Evolutionary conservation across 352 stramenopile genomes (phyloP), one percentile per base, ranked within the genome.

Genomic region (Phytophthora idaei): DNA sequence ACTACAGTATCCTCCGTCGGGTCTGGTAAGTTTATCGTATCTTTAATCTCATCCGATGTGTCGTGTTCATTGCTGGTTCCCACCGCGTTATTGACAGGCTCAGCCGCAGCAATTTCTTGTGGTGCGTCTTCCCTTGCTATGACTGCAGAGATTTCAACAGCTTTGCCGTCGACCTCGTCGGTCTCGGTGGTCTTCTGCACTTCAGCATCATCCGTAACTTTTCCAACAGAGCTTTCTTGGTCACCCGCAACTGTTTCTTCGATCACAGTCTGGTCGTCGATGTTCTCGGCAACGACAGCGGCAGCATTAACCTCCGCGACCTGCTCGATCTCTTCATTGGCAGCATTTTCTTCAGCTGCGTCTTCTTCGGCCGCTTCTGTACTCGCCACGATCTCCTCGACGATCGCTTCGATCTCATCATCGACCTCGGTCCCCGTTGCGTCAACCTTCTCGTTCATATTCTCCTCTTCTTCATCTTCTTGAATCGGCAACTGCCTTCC

Each of bases 401-500:
- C 52, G 15, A 50, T 28, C 21, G 41, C 36, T 12, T 17, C 21
- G 4, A 59, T 48, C 4, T 45, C 34, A 39, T 12, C 10, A 10
- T 39, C 34, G 10, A 39, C 12, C 7, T 12, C 9, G 10, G 34
- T 12, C 9, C 12, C 34, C 34, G 9, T 14, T 21, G 2, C 36
- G 8, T 54, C 50, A 11, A 32, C 4, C 8, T 34, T 34, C 39
- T 59, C 29, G 6, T 36, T 36, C 36, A 39, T 2, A 39, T 45
- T 41, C 0, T 29, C n/a, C 15, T 36, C 48, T 32, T 59, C 48
- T 32, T 59, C 57, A 31, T 58, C 51, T 54, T 72, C 64, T 39
- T 37, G 47, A 66, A 73, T 70, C 2, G 44, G 55, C 1, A 42
- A 52, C 14, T 70, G 61, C 27, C 42, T 60, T 57, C 21, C 52